Evolutionary conservation across 148 eudicot genomes (phyloP).

Genomic region (Euryodendron excelsum): DNA sequence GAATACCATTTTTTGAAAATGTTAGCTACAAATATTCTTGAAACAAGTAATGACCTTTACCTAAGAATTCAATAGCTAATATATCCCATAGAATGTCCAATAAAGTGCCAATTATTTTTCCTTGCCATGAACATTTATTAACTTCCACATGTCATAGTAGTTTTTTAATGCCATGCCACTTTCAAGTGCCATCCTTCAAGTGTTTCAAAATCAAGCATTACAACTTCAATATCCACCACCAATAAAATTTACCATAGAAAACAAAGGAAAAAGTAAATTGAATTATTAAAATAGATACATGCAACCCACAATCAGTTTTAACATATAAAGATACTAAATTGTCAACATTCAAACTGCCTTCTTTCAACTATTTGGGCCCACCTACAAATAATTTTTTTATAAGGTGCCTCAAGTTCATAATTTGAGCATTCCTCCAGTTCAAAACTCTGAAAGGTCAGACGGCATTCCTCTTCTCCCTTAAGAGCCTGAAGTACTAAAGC

Average conservation of each 20-base stretch:
- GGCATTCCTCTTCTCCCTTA: no score
- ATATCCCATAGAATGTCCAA: background rate
- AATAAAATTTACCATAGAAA: background rate
- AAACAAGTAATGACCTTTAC: background rate
- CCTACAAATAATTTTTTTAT: background rate
- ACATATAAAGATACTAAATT: background rate
- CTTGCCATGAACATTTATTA: background rate
- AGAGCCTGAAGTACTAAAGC: no score
- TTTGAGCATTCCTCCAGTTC: no score
- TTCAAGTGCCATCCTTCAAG: background rate
- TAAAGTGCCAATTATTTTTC: constrained; percentile 1
- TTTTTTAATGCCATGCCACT: background rate
- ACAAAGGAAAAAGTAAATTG: background rate
- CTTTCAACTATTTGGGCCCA: background rate
- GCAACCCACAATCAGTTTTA: background rate
- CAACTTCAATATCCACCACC: background rate
- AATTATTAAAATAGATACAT: background rate
- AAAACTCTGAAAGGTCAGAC: background rate
- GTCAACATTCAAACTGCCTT: background rate
- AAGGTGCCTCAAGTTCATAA: background rate
- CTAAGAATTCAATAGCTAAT: background rate
- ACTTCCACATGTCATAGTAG: background rate
- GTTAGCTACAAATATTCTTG: background rate
- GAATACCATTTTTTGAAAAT: background rate
- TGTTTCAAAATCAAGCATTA: background rate